Evolutionary conservation across 2,329 filamentous ascomycete species (phyloP).

Genomic region (Paraconiothyrium brasiliense): DNA sequence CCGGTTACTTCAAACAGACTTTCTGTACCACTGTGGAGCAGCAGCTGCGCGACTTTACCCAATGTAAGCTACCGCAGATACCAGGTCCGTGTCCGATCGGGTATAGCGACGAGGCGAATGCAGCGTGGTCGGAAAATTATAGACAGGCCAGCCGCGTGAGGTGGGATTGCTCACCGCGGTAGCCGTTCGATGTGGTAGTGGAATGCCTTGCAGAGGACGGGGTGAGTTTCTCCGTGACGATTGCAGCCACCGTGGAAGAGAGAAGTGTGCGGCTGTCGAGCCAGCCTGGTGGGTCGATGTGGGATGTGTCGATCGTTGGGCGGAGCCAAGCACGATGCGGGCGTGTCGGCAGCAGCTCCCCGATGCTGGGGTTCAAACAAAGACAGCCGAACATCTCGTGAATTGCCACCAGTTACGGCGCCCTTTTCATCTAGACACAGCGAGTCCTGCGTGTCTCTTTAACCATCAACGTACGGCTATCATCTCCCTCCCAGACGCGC

Average conservation of each 20-base stretch:
- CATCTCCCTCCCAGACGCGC: not conserved
- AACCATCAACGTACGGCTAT: slow-evolving; percentile 7
- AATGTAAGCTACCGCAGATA: slow-evolving; percentile 20
- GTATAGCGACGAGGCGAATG: slow-evolving; percentile 30
- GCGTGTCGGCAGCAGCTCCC: slow-evolving; percentile 8
- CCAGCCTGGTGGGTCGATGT: slow-evolving; percentile 11
- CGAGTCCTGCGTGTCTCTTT: slow-evolving; percentile 4
- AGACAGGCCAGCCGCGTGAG: slow-evolving; percentile 24
- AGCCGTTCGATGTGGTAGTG: slow-evolving; percentile 25
- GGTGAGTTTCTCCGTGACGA: slow-evolving; percentile 32
- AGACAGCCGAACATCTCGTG: not conserved
- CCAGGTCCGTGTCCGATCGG: slow-evolving; percentile 34
- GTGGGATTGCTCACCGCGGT: slow-evolving; percentile 14
- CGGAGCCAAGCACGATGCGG: not conserved
- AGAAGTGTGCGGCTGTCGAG: slow-evolving; percentile 19
- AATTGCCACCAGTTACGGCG: slow-evolving; percentile 18
- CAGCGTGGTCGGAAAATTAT: slow-evolving; percentile 33
- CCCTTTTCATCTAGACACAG: slow-evolving; percentile 4
- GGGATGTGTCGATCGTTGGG: not conserved
- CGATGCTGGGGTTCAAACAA: slow-evolving; percentile 3
- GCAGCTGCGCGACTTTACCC: slow-evolving; percentile 22
- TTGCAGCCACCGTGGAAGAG: not conserved
- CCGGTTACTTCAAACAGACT: slow-evolving; percentile 36
- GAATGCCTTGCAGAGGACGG: slow-evolving; percentile 31
- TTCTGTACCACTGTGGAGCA: slow-evolving; percentile 33